Evolutionary conservation across 2,329 filamentous ascomycete genomes (phyloP), one percentile per base, ranked within the genome.

Genomic region (Balansia obtecta): DNA sequence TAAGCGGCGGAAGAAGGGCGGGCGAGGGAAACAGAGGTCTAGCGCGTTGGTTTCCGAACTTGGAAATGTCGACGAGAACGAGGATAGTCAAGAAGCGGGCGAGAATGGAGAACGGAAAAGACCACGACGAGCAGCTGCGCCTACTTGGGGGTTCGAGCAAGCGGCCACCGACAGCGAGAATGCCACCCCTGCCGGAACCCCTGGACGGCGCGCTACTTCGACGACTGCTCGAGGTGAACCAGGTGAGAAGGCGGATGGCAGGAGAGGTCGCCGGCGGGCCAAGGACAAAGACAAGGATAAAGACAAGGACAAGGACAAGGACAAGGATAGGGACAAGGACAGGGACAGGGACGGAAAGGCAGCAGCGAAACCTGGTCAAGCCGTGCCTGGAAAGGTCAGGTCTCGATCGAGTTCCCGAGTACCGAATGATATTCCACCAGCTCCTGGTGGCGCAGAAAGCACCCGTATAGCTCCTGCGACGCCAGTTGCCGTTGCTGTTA

Each of bases 121-220:
- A 15, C 80, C 79, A n/a, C 72, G 80, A 39, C 73, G 80, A 56
- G 80, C 80, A 20, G 79, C 79, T 16, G 86, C 86, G 11, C 86
- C 86, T 3, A 86, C 82, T 0, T 90, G 83, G 70, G 79, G 79
- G 41, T 79, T 75, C 52, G 84, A 87, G 58, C 83, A 65, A 59
- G 71, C 61, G 50, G 66, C 69, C 10, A 72, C 69, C 32, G 84
- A 88, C 52, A 76, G 76, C 15, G 85, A 88, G 57, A 72, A 70
- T 42, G 67, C 71, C 45, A 79, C 79, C 2, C 74, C 76, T 10
- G 71, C 70, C 10, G 75, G 75, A n/a, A 83, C 80, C 3, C 77
- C 77, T 2, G 71, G 72, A 4, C 73, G 76, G 22, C 72, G 78
- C 52, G 75, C 70, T 51, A 70, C 58, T 15, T 62, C 61, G 30